Evolutionary conservation across 306 rosid species (phyloP).

Genomic region (Neltuma alba): DNA sequence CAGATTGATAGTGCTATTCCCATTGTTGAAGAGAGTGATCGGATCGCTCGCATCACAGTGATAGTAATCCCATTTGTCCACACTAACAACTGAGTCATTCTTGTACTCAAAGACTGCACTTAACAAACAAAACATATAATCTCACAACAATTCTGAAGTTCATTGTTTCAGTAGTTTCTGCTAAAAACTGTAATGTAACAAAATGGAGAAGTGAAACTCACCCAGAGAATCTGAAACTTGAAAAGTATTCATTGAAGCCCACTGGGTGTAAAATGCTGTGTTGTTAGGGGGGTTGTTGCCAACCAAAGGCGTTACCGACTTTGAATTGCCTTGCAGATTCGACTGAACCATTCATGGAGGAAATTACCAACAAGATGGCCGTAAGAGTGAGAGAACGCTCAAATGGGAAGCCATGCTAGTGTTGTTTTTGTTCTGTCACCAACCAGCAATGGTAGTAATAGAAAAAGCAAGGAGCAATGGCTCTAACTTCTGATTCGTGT

Average conservation of each 20-base stretch:
- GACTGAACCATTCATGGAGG: slow-evolving; percentile 23
- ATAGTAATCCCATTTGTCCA: slow-evolving; percentile 71
- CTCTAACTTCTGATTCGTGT: too few species aligned
- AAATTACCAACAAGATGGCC: slow-evolving; percentile 29
- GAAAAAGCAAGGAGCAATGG: not conserved
- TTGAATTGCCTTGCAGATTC: slow-evolving; percentile 53
- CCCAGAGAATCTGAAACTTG: slow-evolving; percentile 81
- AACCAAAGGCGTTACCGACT: slow-evolving; percentile 74
- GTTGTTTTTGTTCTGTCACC: too few species aligned
- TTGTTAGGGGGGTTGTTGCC: slow-evolving; percentile 55
- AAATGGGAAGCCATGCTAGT: slow-evolving; percentile 38
- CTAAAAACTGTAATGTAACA: not conserved
- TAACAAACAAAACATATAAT: not conserved
- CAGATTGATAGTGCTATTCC: slow-evolving; percentile 62
- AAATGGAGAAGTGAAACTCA: slow-evolving; percentile 30
- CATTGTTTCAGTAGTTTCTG: too few species aligned
- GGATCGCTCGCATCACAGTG: slow-evolving; percentile 68
- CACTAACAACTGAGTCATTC: slow-evolving; percentile 76
- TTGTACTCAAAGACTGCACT: slow-evolving; percentile 70
- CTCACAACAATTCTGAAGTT: too few species aligned
- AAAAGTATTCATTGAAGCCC: slow-evolving; percentile 72
- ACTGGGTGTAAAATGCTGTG: slow-evolving; percentile 53
- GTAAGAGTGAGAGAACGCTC: slow-evolving; percentile 18
- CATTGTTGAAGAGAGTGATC: slow-evolving; percentile 58
- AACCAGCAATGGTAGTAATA: too few species aligned